Base-by-base conservation (phyloP, 768 basidiomycete genomes). In the Dioszegia hungarica region DNA sequence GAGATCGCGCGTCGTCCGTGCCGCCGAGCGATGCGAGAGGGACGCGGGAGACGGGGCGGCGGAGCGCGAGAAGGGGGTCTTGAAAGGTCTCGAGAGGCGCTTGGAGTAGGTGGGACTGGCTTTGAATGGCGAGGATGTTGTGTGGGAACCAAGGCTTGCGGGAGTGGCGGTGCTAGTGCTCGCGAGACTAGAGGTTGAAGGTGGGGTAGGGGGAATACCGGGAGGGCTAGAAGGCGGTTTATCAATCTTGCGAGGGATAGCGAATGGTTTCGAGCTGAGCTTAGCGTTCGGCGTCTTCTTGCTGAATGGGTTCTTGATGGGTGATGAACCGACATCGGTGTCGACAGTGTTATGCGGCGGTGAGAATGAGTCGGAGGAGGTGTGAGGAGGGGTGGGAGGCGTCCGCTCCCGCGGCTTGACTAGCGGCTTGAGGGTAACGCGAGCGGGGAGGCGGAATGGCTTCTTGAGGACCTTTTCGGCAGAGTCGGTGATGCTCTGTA, bases 401-500 rank as follows among this genome's bases (percentile, higher is more conserved):
- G 34, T n/a, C 5, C 4, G 49, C 12, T 9, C n/a, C 17, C 3
- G 49, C 14, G 19, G n/a, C 34, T 6, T 15, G 29, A 10, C 25
- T 1, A 17, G 19, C 17, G 49, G 22, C 28, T 51, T 51, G 31
- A 51, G 49, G 19, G 38, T 20, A 25, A 51, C 49, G 27, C 49
- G 49, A 38, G 56, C 37, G 17, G 67, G 69, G 11, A 67, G 62
- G 20, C 47, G 50, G 54, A 67, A 71, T 0, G 69, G 69, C 41
- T 66, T 67, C 58, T 71, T 71, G 17, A 71, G 54, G 0, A 71
- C 60, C 19, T 58, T 47, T 33, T 63, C 61, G 24, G 66, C 61
- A 12, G 54, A 50, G 34, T 55, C 40, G 10, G 38, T 46, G 14
- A 70, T 70, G 44, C 56, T 60, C 64, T 67, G 45, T 29, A 10